phyloP scores from a whole-genome alignment of 805 yeast genomes.

The Suhomyces canberraensis region DNA sequence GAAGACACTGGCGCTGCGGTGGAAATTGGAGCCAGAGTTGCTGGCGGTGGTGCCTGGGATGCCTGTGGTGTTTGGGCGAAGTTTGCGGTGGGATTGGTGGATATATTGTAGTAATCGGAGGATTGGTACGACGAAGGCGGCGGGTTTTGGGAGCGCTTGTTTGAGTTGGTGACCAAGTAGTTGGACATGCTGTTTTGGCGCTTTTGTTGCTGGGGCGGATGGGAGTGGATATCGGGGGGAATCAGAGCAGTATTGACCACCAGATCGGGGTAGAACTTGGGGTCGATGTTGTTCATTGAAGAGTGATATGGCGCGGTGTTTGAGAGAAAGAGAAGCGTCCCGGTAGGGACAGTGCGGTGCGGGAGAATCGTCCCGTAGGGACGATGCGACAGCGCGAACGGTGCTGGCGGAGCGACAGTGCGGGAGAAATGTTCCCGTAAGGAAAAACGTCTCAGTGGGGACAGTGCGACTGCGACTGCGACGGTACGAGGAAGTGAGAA shows the following conservation, averaged over 20 bases:
- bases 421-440: background rate
- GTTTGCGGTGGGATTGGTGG: constrained; percentile 15
- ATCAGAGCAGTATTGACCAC: constrained; percentile 3
- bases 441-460: too few species aligned
- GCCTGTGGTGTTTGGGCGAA: constrained; percentile 1
- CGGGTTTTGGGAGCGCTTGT: constrained; percentile 33
- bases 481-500: too few species aligned
- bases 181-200: constrained; percentile 40
- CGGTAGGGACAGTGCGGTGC: background rate
- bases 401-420: background rate
- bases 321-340: background rate
- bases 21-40: constrained; percentile 7
- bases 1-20: background rate
- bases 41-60: constrained; percentile 4
- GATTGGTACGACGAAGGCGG: constrained; percentile 8
- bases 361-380: background rate
- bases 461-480: too few species aligned
- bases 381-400: background rate
- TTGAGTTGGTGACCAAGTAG: constrained; percentile 29
- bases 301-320: background rate
- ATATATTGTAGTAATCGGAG: constrained; percentile 6
- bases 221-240: constrained; percentile 1
- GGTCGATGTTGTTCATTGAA: constrained; percentile 4
- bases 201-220: constrained; percentile 26
- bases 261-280: constrained; percentile 6